phyloP scores from a whole-genome alignment of 257 asterid genomes.

The Solanum dulcamara region DNA sequence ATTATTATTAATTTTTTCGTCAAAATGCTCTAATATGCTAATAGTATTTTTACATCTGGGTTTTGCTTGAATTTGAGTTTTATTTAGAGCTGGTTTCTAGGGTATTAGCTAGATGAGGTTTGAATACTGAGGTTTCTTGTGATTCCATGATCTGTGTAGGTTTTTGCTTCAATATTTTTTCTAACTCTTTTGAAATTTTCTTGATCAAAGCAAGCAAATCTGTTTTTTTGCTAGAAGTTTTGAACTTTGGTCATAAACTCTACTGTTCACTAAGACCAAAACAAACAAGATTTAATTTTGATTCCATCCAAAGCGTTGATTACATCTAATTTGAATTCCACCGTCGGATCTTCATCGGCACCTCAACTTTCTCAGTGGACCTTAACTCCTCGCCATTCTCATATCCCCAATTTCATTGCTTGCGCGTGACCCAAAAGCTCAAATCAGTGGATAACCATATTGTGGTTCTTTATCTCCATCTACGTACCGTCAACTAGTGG shows the following conservation, averaged over 20 bases:
- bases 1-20: neutral
- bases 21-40: too few relatives aligned
- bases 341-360: conserved; percentile 30
- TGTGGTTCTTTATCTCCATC: too few relatives aligned
- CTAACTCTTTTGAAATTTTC: conserved; percentile 1
- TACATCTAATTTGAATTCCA: conserved; percentile 31
- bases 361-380: conserved; percentile 24
- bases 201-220: conserved; percentile 19
- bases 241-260: conserved; percentile 4
- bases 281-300: conserved; percentile 17
- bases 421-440: too few relatives aligned
- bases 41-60: neutral
- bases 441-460: too few relatives aligned
- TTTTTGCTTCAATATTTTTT: neutral
- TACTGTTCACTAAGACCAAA: conserved; percentile 35
- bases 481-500: too few relatives aligned
- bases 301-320: conserved; percentile 25
- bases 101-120: neutral
- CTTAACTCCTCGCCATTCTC: conserved; percentile 52
- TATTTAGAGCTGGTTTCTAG: neutral
- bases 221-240: conserved; percentile 10
- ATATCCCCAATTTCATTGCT: conserved; percentile 62
- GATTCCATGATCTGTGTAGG: conserved; percentile 38
- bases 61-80: neutral
- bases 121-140: conserved; percentile 14